Conservation (phyloP, 2,329 filamentous ascomycete genomes). For the Lanzia echinophila region DNA sequence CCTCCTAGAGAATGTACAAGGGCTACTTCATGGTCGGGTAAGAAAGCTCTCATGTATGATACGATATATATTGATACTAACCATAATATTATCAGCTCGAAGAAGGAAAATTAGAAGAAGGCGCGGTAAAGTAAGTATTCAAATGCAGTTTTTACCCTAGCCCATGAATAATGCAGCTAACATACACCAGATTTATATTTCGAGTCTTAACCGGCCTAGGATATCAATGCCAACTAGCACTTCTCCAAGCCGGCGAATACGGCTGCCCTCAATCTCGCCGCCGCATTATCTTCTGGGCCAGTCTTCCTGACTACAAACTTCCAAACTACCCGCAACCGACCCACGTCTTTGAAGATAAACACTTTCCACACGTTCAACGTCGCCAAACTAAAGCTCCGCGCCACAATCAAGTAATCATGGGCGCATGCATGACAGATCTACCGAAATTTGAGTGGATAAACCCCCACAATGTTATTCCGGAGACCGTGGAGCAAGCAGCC, state of each 20-base stretch:
- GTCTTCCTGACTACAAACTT: constrained; percentile 10
- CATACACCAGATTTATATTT: constrained; percentile 15
- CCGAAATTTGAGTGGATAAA: constrained; percentile 17
- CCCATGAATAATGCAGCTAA: neutral
- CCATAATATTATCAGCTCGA: constrained; percentile 3
- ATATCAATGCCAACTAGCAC: constrained; percentile 17
- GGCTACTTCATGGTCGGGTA: constrained; percentile 10
- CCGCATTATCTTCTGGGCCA: constrained; percentile 18
- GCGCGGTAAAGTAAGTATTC: constrained; percentile 8
- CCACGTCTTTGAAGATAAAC: neutral
- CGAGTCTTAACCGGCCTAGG: constrained; percentile 16
- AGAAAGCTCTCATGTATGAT: neutral
- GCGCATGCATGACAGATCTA: constrained; percentile 15
- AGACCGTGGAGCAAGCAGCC: neutral
- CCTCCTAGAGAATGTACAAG: constrained; percentile 23
- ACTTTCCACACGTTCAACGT: constrained; percentile 3
- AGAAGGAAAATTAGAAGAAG: neutral
- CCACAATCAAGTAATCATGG: constrained; percentile 11
- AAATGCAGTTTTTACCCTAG: constrained; percentile 3
- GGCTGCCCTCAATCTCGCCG: constrained; percentile 13
- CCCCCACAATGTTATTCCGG: neutral
- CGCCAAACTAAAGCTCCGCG: constrained; percentile 9
- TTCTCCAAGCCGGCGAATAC: constrained; percentile 15
- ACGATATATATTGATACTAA: neutral
- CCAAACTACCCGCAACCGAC: constrained; percentile 17